These are phyloP conservation scores for Coleophoma crateriformis DNA, from an alignment of 2,329 filamentous ascomycete genomes.

Conservation along the genomic window DNA sequence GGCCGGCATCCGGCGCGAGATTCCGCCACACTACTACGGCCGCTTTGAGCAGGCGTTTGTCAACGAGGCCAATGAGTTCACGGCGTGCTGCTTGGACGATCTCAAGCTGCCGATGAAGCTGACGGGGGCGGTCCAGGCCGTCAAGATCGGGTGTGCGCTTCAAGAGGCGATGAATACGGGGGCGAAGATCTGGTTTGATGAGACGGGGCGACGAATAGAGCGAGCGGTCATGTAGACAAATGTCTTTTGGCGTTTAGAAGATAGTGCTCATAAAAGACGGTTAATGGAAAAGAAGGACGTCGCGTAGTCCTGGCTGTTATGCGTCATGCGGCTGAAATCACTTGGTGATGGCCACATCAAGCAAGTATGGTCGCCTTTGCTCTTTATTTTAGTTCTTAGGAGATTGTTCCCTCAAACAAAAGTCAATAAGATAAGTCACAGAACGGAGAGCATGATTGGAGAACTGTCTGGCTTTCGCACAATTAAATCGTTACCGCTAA, in stretches of 20 bases:
- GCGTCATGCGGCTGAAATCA: too few species aligned
- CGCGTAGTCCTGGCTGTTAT: too few species aligned
- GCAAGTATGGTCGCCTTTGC: too few species aligned
- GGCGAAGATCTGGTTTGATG: conserved; percentile 52
- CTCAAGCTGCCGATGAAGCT: conserved; percentile 48
- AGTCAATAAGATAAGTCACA: too few species aligned
- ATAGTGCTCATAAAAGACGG: too few species aligned
- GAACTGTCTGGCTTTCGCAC: too few species aligned
- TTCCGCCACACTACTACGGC: conserved; percentile 56
- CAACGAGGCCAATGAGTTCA: conserved; percentile 58
- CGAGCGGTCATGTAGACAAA: neutral
- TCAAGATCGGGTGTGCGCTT: conserved; percentile 31
- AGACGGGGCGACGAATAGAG: conserved; percentile 32
- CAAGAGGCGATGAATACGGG: conserved; percentile 49
- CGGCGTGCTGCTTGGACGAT: conserved; percentile 49
- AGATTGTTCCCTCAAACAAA: too few species aligned
- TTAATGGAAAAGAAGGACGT: too few species aligned
- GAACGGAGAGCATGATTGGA: too few species aligned
- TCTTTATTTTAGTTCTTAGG: too few species aligned
- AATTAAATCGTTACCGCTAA: too few species aligned
- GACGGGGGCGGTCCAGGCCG: conserved; percentile 42
- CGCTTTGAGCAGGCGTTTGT: conserved; percentile 57
- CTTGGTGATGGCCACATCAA: too few species aligned
- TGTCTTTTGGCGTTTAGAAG: neutral
- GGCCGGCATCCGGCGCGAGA: conserved; percentile 48